A percentile compares a stretch with the other conserved stretches of the same genome.
Conservation (phyloP, 2,329 filamentous ascomycete species). For the Botrytis paeoniae region DNA sequence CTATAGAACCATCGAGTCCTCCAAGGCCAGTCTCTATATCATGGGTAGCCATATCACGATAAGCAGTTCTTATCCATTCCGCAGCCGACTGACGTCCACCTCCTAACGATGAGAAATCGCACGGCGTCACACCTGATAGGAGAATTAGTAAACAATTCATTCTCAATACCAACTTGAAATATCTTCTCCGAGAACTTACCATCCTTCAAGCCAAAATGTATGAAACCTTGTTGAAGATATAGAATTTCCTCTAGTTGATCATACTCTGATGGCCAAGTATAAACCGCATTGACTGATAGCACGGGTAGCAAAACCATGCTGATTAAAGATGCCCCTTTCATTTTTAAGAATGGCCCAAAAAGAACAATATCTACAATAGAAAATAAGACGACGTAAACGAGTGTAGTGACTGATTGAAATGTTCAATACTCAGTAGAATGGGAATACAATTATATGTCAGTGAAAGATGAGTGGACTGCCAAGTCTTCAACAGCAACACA, state of each 20-base stretch:
- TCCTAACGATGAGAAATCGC: not conserved
- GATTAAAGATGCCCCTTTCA: not conserved
- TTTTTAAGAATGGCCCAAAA: not conserved
- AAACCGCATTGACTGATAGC: not conserved
- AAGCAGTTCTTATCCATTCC: conserved; percentile 59
- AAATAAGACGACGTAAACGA: not conserved
- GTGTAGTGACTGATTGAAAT: not conserved
- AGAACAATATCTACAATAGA: not conserved
- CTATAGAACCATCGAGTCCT: conserved; percentile 49
- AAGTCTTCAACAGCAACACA: not conserved
- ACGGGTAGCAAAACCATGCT: conserved; percentile 1
- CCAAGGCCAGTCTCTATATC: conserved; percentile 42
- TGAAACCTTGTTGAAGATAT: not conserved
- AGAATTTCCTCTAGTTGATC: not conserved
- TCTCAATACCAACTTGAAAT: too few relatives aligned
- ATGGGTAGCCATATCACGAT: conserved; percentile 59
- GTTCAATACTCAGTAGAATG: not conserved
- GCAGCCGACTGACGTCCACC: conserved; percentile 37
- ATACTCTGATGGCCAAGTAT: conserved; percentile 7
- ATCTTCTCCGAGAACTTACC: not conserved
- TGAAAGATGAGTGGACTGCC: not conserved
- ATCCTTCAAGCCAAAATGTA: not conserved
- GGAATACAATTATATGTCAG: not conserved
- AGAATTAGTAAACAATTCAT: not conserved
- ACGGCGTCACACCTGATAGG: not conserved